Percentiles rank a stretch among this genome's conserved stretches.
Evolutionary conservation across 2,329 filamentous ascomycete genomes (phyloP).

Genomic region (Hypoxylon sp.): DNA sequence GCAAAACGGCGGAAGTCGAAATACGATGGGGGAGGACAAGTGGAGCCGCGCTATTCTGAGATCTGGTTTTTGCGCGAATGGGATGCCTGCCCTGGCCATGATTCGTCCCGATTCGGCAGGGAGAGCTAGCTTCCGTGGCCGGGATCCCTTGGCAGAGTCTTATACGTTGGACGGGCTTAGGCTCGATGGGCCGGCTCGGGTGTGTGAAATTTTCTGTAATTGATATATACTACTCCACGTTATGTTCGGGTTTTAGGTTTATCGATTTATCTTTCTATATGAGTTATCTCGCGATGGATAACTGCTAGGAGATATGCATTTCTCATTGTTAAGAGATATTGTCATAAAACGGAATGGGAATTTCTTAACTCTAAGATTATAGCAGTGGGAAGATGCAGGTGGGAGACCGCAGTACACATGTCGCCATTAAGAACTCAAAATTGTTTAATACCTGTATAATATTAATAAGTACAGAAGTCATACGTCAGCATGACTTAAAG

Average conservation of each 20-base stretch:
- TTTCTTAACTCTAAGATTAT: background rate
- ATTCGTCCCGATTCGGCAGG: slow-evolving; percentile 41
- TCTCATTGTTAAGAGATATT: background rate
- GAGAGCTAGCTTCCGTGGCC: slow-evolving; percentile 38
- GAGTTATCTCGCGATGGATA: background rate
- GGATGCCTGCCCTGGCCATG: slow-evolving; percentile 2
- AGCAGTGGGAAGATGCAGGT: background rate
- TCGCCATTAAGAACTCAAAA: background rate
- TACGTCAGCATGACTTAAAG: too few species aligned
- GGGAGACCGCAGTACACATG: background rate
- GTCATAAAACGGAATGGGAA: background rate
- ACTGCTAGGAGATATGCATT: background rate
- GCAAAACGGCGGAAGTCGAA: slow-evolving; percentile 12
- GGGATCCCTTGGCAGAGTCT: slow-evolving; percentile 8
- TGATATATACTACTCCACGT: background rate
- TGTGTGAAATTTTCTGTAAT: background rate
- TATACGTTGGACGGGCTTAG: slow-evolving; percentile 10
- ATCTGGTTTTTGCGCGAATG: slow-evolving; percentile 38
- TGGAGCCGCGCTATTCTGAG: slow-evolving; percentile 11
- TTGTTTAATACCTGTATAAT: too few species aligned
- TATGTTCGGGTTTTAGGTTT: background rate
- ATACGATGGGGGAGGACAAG: slow-evolving; percentile 4
- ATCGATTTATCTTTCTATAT: background rate
- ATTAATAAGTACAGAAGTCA: too few species aligned
- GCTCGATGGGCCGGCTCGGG: slow-evolving; percentile 25